Conservation (phyloP, 352 stramenopile species). For the Blastocystis hominis region DNA sequence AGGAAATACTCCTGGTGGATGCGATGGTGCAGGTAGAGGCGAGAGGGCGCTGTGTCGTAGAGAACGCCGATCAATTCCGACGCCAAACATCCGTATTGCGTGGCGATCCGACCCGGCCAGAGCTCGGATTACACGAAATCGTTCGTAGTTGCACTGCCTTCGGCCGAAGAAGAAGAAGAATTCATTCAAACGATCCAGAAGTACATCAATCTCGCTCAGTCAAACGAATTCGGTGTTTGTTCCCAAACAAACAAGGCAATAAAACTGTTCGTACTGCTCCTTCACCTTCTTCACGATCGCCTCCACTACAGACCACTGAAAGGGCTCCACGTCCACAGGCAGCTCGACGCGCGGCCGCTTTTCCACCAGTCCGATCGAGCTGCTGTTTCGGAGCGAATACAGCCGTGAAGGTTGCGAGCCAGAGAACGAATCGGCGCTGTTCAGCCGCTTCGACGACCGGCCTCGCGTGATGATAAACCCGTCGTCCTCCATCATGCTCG, state of each 20-base stretch:
- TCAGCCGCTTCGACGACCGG: neutral
- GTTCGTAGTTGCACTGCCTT: slow-evolving; percentile 17
- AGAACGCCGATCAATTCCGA: neutral
- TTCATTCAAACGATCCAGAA: neutral
- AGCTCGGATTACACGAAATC: neutral
- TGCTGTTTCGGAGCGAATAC: neutral
- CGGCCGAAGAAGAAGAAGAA: neutral
- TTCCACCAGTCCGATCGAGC: neutral
- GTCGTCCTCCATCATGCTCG: neutral
- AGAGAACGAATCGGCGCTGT: neutral
- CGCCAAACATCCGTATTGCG: neutral
- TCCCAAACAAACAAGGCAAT: neutral
- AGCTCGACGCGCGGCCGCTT: neutral
- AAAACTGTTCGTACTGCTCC: neutral
- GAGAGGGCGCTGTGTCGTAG: neutral
- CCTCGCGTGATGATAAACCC: slow-evolving; percentile 3
- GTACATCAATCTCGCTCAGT: neutral
- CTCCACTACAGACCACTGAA: neutral
- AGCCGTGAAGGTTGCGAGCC: neutral
- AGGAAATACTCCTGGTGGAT: slow-evolving; percentile 11
- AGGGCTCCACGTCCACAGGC: neutral
- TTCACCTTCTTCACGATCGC: neutral
- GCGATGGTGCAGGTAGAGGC: neutral
- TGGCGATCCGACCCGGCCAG: neutral
- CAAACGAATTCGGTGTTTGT: neutral